These are phyloP conservation scores for Neurospora sp. DNA, from an alignment of 495 filamentous ascomycete genomes.

Conservation along the genomic window DNA sequence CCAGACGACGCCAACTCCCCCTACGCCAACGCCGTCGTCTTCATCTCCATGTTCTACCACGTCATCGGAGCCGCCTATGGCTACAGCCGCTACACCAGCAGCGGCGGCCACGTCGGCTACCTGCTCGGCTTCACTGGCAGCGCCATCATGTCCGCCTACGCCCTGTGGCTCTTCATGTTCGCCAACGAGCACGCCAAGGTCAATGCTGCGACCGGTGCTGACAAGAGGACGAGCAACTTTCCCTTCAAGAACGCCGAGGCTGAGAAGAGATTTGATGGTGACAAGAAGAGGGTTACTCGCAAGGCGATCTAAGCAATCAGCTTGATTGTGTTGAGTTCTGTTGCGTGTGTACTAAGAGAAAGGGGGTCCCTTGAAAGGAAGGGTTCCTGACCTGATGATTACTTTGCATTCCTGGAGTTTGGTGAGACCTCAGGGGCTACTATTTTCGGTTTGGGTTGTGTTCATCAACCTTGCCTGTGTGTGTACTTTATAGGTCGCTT, in stretches of 20 bases:
- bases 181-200: conserved; percentile 53
- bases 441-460: neutral
- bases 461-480: neutral
- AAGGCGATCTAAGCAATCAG: neutral
- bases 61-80: conserved; percentile 51
- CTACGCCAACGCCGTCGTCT: conserved; percentile 42
- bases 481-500: neutral
- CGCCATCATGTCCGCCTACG: conserved; percentile 47
- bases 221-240: conserved; percentile 69
- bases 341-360: neutral
- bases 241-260: conserved; percentile 61
- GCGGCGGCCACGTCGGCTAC: conserved; percentile 40
- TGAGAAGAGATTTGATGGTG: conserved; percentile 7
- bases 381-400: neutral
- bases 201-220: conserved; percentile 60
- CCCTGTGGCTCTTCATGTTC: conserved; percentile 68
- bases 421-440: neutral
- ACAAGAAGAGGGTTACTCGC: neutral
- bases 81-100: conserved; percentile 52
- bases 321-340: neutral
- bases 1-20: conserved; percentile 19
- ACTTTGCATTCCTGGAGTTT: neutral
- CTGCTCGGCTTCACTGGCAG: conserved; percentile 41
- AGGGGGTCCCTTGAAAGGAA: neutral
- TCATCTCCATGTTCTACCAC: conserved; percentile 60